These are phyloP conservation scores for Tinospora cordifolia DNA, from an alignment of 164 flowering plant genomes.

Conservation along the genomic window DNA sequence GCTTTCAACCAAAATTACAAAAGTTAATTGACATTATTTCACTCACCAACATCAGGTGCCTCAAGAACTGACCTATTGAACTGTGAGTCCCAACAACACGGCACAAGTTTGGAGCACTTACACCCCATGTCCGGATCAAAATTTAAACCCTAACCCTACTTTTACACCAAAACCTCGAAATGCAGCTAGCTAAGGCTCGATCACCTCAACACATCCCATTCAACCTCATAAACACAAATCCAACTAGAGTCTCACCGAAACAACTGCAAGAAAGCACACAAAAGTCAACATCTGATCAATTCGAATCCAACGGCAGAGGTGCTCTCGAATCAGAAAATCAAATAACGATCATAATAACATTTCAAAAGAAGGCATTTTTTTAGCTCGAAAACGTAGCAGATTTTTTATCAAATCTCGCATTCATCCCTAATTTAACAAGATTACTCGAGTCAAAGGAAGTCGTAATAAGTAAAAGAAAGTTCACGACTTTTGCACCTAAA, in stretches of 20 bases:
- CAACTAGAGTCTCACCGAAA: not conserved
- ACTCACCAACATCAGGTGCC: constrained; percentile 41
- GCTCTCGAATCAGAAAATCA: not conserved
- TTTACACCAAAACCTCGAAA: not conserved
- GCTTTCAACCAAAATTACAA: not conserved
- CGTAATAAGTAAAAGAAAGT: not conserved
- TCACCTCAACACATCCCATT: not conserved
- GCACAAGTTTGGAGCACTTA: constrained; percentile 37
- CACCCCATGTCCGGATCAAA: constrained; percentile 48
- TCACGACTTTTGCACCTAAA: constrained; percentile 4
- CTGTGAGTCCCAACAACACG: constrained; percentile 43
- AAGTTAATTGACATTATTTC: constrained; percentile 1
- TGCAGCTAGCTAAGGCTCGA: not conserved
- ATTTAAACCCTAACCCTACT: constrained; percentile 7
- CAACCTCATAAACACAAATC: not conserved
- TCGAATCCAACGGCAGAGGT: not conserved
- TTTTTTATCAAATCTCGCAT: not conserved
- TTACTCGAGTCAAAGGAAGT: constrained; percentile 3
- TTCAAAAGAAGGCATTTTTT: too few species aligned
- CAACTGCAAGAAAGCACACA: not conserved
- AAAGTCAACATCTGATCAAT: not conserved
- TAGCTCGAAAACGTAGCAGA: constrained; percentile 3
- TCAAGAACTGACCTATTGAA: constrained; percentile 35
- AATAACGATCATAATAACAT: not conserved
- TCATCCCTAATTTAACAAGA: not conserved